Evolutionary conservation across 495 filamentous ascomycete species (phyloP), one percentile per base, ranked within the genome.

Genomic region (Penicillium malachiteum): DNA sequence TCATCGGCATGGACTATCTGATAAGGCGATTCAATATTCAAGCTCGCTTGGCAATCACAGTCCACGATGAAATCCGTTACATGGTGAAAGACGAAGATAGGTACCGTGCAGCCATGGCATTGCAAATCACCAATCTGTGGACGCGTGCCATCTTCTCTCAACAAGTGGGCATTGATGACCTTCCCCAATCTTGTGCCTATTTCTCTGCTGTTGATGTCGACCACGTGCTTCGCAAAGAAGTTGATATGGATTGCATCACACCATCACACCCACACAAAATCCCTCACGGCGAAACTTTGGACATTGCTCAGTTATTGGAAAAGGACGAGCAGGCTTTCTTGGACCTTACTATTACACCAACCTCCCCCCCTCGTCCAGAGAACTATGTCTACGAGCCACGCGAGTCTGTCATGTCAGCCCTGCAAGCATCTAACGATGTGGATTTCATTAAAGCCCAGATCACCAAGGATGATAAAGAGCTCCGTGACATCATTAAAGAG

Each of bases 61-160:
- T 98, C 3, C 94, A 98, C 70, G 94, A 98, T 69, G 94, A 98
- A 68, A 97, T 98, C 59, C 84, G 94, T 35, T 98, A 98, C 57
- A 81, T 97, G 0, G 90, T 96, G 18, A 85, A 85, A 60, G 83
- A 92, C 1, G 81, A 90, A 56, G 90, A 98, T 65, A 91, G 87
- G 60, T 97, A 97, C 68, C 81, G 87, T 43, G 82, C 86, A 21
- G 92, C 92, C 13, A 86, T 97, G 83, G 95, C 94, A 12, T 77
- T 98, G 51, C 94, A 98, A 68, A 79, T 98, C 13, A 84, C 95
- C 48, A 98, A 98, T 63, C 75, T 98, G 38, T 98, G 94, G 94
- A 98, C 94, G 0, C 84, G 94, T 39, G 91, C 91, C 54, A 95
- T 97, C 87, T 98, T 98, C 67, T 86, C 88, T 3, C 89, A 98